Percentiles rank a stretch among this genome's conserved stretches.
Evolutionary conservation across 148 eudicot species (phyloP).

Genomic region (Pharnaceum exiguum): DNA sequence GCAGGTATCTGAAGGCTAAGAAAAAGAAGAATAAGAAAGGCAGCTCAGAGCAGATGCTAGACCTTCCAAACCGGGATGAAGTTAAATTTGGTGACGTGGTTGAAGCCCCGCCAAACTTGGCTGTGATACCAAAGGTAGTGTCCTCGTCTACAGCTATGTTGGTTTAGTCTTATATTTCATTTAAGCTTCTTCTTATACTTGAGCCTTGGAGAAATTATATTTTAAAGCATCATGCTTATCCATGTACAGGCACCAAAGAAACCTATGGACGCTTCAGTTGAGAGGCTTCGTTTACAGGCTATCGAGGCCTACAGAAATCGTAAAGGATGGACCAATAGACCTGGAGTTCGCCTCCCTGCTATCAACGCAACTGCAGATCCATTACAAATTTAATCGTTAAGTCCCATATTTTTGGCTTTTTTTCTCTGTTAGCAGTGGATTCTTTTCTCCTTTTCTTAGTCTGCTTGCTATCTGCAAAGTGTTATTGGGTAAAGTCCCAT

Average conservation of each 20-base stretch:
- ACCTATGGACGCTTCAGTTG: conserved; percentile 51
- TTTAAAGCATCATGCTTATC: too few species aligned
- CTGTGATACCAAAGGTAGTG: conserved; percentile 42
- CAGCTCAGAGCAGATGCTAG: conserved; percentile 34
- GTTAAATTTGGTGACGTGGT: conserved; percentile 86
- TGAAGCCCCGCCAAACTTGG: conserved; percentile 80
- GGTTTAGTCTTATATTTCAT: neutral
- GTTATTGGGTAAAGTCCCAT: too few species aligned
- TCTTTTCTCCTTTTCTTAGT: too few species aligned
- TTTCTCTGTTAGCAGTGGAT: neutral
- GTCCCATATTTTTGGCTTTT: neutral
- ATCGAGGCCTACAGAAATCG: conserved; percentile 70
- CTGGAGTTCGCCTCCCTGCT: conserved; percentile 60
- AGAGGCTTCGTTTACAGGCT: conserved; percentile 80
- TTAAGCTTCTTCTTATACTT: neutral
- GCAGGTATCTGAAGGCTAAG: conserved; percentile 64
- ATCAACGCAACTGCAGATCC: conserved; percentile 15
- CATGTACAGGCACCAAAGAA: conserved; percentile 49
- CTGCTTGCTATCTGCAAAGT: too few species aligned
- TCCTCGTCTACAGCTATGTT: neutral
- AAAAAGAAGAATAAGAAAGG: conserved; percentile 59
- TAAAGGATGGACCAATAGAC: conserved; percentile 69
- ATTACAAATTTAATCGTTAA: neutral
- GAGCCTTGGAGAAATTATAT: too few species aligned
- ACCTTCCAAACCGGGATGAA: conserved; percentile 56